These are phyloP conservation scores for Neurospora sp. DNA, from an alignment of 495 filamentous ascomycete species.

Conservation along the genomic window DNA sequence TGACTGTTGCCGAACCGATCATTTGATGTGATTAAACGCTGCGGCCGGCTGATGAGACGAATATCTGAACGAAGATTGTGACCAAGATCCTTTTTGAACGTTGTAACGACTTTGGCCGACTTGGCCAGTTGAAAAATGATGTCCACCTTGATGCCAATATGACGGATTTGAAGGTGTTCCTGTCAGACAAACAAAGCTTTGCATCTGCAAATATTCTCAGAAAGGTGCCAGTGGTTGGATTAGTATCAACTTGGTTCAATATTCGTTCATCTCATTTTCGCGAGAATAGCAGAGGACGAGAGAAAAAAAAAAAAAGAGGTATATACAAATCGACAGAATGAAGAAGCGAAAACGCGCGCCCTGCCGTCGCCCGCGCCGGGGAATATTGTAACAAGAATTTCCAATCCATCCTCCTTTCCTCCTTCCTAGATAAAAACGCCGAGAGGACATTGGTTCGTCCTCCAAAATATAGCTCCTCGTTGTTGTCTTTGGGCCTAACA, in stretches of 20 bases:
- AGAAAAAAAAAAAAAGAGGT: background rate
- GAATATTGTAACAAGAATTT: background rate
- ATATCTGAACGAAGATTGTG: background rate
- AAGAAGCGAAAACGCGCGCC: background rate
- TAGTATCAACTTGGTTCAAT: background rate
- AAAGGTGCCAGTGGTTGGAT: background rate
- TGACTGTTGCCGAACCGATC: background rate
- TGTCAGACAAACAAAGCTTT: too few relatives aligned
- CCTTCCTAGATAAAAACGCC: constrained; percentile 12
- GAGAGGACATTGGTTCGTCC: background rate
- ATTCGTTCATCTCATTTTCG: background rate
- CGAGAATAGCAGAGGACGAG: background rate
- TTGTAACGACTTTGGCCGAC: background rate
- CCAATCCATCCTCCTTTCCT: background rate
- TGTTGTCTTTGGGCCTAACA: background rate
- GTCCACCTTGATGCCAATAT: background rate
- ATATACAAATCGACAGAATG: background rate
- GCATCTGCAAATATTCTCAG: too few relatives aligned
- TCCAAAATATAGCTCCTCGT: constrained; percentile 7
- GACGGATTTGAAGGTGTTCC: background rate
- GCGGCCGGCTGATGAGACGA: background rate
- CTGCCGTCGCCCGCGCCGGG: background rate
- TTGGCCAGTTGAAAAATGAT: background rate
- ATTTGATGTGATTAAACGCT: background rate
- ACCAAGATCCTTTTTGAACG: background rate